Percentiles rank a stretch among this genome's conserved stretches.
Conservation (phyloP, 257 asterid species). For the Coffea canephora region DNA sequence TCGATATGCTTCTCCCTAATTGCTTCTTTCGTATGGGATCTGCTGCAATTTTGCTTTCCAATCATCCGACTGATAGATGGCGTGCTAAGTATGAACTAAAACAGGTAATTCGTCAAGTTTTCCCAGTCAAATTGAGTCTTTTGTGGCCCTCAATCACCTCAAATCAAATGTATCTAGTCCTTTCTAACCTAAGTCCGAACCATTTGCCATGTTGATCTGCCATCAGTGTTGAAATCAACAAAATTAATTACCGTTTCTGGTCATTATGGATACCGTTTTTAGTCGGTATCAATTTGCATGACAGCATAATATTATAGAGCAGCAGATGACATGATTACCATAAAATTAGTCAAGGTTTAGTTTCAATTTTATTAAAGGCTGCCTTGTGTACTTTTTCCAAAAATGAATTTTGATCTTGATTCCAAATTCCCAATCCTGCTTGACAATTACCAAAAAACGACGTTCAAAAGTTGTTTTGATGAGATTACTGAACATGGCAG, state of each 20-base stretch:
- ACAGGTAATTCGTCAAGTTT: slow-evolving; percentile 30
- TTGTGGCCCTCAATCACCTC: neutral
- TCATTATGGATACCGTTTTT: too few species aligned
- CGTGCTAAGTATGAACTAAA: slow-evolving; percentile 62
- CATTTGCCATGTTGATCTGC: neutral
- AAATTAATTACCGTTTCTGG: neutral
- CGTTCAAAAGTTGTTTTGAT: neutral
- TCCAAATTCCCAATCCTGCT: neutral
- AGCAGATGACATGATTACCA: too few species aligned
- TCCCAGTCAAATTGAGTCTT: neutral
- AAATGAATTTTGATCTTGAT: neutral
- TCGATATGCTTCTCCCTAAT: slow-evolving; percentile 66
- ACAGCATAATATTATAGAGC: neutral
- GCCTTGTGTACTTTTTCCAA: too few species aligned
- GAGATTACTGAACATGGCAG: slow-evolving; percentile 28
- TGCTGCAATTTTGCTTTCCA: slow-evolving; percentile 63
- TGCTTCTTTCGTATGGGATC: slow-evolving; percentile 74
- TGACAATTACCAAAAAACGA: neutral
- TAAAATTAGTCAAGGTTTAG: too few species aligned
- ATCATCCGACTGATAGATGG: slow-evolving; percentile 44
- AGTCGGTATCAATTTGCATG: neutral
- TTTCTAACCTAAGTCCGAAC: neutral
- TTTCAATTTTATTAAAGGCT: neutral
- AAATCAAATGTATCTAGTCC: neutral
- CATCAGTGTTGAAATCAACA: neutral